A percentile compares a stretch with the other conserved stretches of the same genome.
These are phyloP conservation scores for Glycine tomentella DNA, from an alignment of 306 rosid species.

Conservation along the genomic window DNA sequence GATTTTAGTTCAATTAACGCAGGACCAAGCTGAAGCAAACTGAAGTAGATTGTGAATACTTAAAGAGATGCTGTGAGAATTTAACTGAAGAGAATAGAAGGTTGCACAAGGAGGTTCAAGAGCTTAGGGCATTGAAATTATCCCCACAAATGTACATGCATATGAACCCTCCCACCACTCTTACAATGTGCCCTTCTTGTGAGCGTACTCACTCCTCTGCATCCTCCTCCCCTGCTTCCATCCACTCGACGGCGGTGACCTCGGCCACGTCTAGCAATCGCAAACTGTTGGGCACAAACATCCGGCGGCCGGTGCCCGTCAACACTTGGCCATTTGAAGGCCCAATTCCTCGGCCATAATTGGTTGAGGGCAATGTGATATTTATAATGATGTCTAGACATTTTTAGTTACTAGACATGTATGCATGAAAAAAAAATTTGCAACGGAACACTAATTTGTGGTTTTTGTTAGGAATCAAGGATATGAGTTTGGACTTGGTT, in stretches of 20 bases:
- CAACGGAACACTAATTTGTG: background rate
- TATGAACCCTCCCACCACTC: conserved; percentile 93
- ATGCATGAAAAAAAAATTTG: background rate
- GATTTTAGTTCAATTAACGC: conserved; percentile 27
- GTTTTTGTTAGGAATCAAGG: background rate
- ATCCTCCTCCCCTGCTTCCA: conserved; percentile 44
- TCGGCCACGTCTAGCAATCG: background rate
- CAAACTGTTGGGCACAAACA: conserved; percentile 7
- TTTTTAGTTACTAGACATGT: conserved; percentile 39
- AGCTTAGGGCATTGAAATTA: conserved; percentile 75
- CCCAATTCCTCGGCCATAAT: conserved; percentile 27
- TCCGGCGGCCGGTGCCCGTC: conserved; percentile 48
- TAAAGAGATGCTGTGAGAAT: conserved; percentile 75
- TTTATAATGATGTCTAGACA: background rate
- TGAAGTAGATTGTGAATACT: conserved; percentile 80
- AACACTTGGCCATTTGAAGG: conserved; percentile 56
- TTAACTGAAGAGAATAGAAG: conserved; percentile 74
- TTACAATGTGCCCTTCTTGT: conserved; percentile 86
- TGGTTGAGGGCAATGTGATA: background rate
- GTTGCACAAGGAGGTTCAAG: conserved; percentile 80
- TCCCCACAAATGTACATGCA: conserved; percentile 81
- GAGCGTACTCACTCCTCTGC: conserved; percentile 64
- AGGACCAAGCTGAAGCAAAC: conserved; percentile 91
- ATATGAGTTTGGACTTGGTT: conserved; percentile 8
- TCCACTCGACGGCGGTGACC: background rate